Conservation (phyloP, 164 flowering plant species). For the Vitis cinerea region DNA sequence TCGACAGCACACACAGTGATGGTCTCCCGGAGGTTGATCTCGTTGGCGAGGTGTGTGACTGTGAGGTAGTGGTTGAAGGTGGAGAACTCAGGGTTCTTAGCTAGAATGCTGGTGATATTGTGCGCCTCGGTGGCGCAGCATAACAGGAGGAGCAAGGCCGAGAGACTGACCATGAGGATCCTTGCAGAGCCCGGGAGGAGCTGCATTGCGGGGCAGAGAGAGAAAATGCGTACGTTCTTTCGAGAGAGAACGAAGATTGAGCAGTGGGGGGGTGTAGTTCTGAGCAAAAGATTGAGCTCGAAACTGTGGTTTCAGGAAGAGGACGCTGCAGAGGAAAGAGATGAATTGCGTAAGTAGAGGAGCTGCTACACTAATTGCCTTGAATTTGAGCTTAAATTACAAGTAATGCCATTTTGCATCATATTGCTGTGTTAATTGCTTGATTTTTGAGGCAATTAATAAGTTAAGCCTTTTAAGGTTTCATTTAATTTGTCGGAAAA, state of each 20-base stretch:
- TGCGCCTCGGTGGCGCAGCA: conserved; percentile 26
- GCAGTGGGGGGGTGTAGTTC: background rate
- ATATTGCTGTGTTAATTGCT: too few species aligned
- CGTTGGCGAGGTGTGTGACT: conserved; percentile 52
- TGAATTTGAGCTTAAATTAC: background rate
- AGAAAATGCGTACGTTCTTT: background rate
- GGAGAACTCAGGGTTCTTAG: conserved; percentile 46
- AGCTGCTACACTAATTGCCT: background rate
- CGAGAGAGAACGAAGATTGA: conserved; percentile 13
- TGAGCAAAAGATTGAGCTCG: too few species aligned
- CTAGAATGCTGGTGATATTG: conserved; percentile 56
- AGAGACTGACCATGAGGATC: background rate
- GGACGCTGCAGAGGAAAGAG: background rate
- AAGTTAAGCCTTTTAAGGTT: too few species aligned
- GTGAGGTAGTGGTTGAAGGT: conserved; percentile 66
- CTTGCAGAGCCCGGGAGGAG: conserved; percentile 6
- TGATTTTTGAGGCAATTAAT: too few species aligned
- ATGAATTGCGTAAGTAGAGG: background rate
- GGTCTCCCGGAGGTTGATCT: conserved; percentile 60
- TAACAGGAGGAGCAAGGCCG: conserved; percentile 8
- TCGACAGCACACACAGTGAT: conserved; percentile 65
- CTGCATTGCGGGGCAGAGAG: conserved; percentile 26
- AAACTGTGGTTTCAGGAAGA: too few species aligned
- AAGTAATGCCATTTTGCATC: background rate
- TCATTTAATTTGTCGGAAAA: too few species aligned